These are phyloP conservation scores for Entonaema liquescens DNA, from an alignment of 495 filamentous ascomycete genomes.

Conservation along the genomic window DNA sequence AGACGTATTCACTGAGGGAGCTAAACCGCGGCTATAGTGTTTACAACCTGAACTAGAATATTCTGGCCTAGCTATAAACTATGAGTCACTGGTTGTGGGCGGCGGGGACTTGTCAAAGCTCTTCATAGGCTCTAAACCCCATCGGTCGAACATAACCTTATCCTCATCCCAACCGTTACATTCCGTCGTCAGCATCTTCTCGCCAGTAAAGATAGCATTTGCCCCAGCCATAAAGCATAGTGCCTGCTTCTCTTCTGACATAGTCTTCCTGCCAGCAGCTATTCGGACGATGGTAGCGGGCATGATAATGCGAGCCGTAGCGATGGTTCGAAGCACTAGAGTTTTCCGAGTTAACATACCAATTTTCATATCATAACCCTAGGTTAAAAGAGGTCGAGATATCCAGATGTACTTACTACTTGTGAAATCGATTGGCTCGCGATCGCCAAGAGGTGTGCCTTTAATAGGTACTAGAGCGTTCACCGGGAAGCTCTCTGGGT, in stretches of 20 bases:
- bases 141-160: conserved; percentile 76
- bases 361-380: neutral
- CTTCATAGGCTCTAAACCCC: conserved; percentile 72
- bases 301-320: conserved; percentile 80
- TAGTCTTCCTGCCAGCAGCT: conserved; percentile 78
- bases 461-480: conserved; percentile 87
- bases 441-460: conserved; percentile 80
- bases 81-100: neutral
- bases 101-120: conserved; percentile 48
- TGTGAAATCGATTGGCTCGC: conserved; percentile 73
- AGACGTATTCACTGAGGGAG: conserved; percentile 11
- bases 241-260: conserved; percentile 83
- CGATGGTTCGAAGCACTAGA: conserved; percentile 73
- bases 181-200: conserved; percentile 91
- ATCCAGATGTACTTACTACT: conserved; percentile 46
- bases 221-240: conserved; percentile 86
- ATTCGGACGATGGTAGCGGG: conserved; percentile 82
- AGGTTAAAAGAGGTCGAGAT: conserved; percentile 5
- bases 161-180: conserved; percentile 92
- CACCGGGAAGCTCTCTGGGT: conserved; percentile 86
- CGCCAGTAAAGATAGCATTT: conserved; percentile 88
- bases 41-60: neutral
- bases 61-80: neutral
- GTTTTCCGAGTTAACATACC: neutral
- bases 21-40: conserved; percentile 24